Percentiles rank a stretch among this genome's conserved stretches.
phyloP scores from a whole-genome alignment of 2,329 filamentous ascomycete species.

The Dactylellina parvicollis region DNA sequence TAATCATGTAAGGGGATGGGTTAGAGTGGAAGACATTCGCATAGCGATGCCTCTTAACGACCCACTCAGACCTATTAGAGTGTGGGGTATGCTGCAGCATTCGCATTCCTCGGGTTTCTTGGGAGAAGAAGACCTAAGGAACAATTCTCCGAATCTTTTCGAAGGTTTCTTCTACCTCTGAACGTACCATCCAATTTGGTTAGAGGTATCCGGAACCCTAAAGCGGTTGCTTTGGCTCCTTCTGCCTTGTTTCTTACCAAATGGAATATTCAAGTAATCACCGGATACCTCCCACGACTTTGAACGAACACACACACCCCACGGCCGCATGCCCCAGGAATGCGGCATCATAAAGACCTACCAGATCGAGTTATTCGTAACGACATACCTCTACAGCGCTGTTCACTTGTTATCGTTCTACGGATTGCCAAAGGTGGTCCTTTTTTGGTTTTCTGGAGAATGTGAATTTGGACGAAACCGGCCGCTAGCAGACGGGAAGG shows the following conservation, averaged over 20 bases:
- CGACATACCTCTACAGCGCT: background rate
- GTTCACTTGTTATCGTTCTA: background rate
- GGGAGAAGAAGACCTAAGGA: background rate
- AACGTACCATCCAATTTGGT: background rate
- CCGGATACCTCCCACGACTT: no score
- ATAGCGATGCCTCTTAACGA: background rate
- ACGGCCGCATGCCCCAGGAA: conserved; percentile 21
- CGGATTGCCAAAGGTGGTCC: background rate
- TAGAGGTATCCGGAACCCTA: no score
- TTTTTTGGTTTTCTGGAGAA: background rate
- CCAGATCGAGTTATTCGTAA: conserved; percentile 10
- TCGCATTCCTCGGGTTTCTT: conserved; percentile 12
- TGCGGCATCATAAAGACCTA: conserved; percentile 1
- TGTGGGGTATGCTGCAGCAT: conserved; percentile 8
- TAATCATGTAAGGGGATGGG: conserved; percentile 44
- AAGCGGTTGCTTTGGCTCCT: no score
- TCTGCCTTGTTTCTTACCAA: no score
- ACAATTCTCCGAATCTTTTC: conserved; percentile 11
- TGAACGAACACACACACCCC: background rate
- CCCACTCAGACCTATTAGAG: background rate
- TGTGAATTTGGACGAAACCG: conserved; percentile 9
- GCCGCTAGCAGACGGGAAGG: conserved; percentile 12
- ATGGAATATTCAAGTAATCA: no score
- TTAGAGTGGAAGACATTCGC: background rate
- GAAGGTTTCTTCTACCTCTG: background rate